phyloP scores from a whole-genome alignment of 192 early-diverging fungal genomes.

The Coemansia sp. region DNA sequence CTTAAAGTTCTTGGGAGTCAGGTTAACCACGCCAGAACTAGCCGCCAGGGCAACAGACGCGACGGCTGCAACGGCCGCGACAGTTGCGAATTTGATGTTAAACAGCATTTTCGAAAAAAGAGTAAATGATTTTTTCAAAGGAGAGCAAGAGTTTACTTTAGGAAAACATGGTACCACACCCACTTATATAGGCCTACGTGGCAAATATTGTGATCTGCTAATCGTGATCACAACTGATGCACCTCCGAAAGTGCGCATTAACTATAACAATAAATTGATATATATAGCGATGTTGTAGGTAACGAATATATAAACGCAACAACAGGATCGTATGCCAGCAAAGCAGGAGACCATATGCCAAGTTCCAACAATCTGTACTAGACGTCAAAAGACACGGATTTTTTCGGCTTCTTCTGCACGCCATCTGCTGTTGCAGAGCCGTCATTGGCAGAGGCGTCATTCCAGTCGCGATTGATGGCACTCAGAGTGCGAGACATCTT shows the following conservation, averaged over 20 bases:
- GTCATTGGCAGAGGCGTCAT: slow-evolving; percentile 11
- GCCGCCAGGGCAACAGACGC: slow-evolving; percentile 40
- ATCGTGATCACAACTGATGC: neutral
- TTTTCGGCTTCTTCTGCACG: slow-evolving; percentile 17
- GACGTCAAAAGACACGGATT: slow-evolving; percentile 32
- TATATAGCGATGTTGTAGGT: neutral
- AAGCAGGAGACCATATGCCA: neutral
- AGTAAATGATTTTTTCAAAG: neutral
- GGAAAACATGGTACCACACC: too few relatives aligned
- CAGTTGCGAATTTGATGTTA: slow-evolving; percentile 33
- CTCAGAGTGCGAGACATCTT: slow-evolving; percentile 36
- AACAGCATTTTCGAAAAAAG: slow-evolving; percentile 29
- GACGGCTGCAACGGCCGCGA: slow-evolving; percentile 35
- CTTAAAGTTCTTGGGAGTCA: slow-evolving; percentile 57
- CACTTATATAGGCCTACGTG: neutral
- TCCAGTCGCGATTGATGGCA: slow-evolving; percentile 47
- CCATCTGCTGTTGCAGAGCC: slow-evolving; percentile 7
- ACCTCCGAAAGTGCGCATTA: neutral
- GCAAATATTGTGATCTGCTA: neutral
- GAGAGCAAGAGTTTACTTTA: too few relatives aligned
- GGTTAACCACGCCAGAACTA: slow-evolving; percentile 35
- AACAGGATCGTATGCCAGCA: neutral
- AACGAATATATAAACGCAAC: neutral
- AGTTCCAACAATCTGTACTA: neutral
- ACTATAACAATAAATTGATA: neutral